Evolutionary conservation across 1,284 basidiomycete species (phyloP).

Genomic region (Cystobasidium pallidum): DNA sequence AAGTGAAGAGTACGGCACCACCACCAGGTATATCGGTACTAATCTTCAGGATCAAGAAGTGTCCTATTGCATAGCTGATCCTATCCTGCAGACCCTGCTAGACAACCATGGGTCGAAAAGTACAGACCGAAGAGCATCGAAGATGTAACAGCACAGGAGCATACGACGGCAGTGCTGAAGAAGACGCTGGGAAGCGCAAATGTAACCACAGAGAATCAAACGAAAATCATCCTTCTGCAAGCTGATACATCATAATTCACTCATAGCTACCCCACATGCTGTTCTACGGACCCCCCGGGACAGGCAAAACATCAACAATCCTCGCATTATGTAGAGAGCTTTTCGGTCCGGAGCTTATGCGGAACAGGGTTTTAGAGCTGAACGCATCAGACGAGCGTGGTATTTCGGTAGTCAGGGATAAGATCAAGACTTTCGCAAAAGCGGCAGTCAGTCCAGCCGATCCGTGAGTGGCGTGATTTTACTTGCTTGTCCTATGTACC

Average conservation of each 20-base stretch:
- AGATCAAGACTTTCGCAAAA: constrained; percentile 97
- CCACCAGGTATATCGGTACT: constrained; percentile 19
- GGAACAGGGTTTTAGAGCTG: constrained; percentile 90
- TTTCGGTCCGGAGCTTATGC: constrained; percentile 97
- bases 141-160: constrained; percentile 94
- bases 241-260: constrained; percentile 30
- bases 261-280: constrained; percentile 99
- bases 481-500: not conserved
- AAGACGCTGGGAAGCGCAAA: constrained; percentile 92
- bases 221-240: constrained; percentile 17
- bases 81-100: constrained; percentile 23
- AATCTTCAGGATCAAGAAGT: not conserved
- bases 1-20: constrained; percentile 40
- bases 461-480: constrained; percentile 11
- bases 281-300: constrained; percentile 98
- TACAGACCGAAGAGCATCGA: constrained; percentile 99
- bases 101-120: constrained; percentile 97
- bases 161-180: constrained; percentile 86
- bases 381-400: constrained; percentile 99
- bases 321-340: constrained; percentile 90
- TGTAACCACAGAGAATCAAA: constrained; percentile 60
- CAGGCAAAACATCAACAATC: constrained; percentile 98
- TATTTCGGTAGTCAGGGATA: constrained; percentile 93
- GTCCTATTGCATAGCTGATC: not conserved
- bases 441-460: constrained; percentile 53